Evolutionary conservation across 2,329 filamentous ascomycete genomes (phyloP).

Genomic region (Nothophaeocryptopus gaeumannii): DNA sequence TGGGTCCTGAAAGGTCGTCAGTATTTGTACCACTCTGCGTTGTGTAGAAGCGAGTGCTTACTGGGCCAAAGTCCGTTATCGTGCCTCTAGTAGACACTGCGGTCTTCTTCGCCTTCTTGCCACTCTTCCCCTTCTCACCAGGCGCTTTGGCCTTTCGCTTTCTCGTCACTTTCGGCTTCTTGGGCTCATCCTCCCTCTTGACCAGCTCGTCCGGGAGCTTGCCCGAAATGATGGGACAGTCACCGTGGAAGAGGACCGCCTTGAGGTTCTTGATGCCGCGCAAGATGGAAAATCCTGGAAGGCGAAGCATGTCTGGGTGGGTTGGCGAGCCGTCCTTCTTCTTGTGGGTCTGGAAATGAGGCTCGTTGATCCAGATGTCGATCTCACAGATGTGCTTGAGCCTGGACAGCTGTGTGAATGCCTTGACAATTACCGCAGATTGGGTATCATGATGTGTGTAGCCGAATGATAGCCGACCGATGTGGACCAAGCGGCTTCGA

Average conservation of each 20-base stretch:
- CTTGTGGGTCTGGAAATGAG: neutral
- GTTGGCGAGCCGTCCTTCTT: neutral
- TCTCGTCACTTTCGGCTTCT: neutral
- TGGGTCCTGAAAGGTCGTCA: no score
- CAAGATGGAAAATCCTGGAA: conserved; percentile 9
- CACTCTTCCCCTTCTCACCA: conserved; percentile 1
- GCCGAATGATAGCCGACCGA: neutral
- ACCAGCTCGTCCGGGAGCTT: conserved; percentile 2
- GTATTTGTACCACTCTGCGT: no score
- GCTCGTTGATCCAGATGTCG: conserved; percentile 13
- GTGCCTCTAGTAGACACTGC: no score
- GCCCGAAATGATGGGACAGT: conserved; percentile 5
- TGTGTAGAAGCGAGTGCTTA: no score
- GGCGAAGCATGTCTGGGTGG: neutral
- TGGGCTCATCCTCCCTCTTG: conserved; percentile 3
- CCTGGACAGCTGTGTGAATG: conserved; percentile 6
- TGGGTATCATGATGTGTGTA: neutral
- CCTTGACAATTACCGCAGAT: neutral
- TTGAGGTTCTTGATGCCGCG: conserved; percentile 8
- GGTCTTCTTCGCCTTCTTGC: neutral
- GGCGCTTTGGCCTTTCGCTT: conserved; percentile 4
- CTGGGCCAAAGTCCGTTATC: no score
- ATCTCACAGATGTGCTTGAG: conserved; percentile 7
- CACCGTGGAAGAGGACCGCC: conserved; percentile 8
- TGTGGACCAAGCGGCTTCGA: neutral